Base-by-base conservation (phyloP, 805 yeast genomes). In the Hermanozyma aechmeae region DNA sequence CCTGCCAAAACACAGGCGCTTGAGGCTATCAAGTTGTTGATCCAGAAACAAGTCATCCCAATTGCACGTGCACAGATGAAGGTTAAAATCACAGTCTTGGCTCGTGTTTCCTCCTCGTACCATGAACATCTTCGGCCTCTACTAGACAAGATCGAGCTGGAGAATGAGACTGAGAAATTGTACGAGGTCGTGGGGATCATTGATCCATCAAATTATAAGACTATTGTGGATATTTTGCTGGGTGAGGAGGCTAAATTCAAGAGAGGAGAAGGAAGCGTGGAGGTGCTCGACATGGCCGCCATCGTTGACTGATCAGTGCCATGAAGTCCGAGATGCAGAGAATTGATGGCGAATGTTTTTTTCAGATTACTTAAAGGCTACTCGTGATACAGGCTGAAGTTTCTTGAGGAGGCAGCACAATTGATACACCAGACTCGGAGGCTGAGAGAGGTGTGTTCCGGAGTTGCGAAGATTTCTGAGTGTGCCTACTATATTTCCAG, bases 31-130 rank as follows among this genome's bases (percentile, higher is more conserved):
- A 81, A 74, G 47, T 50, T 80, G 28, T 60, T 92, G 28, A 78
- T 83, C 3, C 71, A 76, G 18, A 71, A 73, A 40, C 97, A 92
- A 53, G 61, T 86, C 18, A 79, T 92, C 16, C 97, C 97, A 7
- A 87, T 92, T 33, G 94, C 85, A 0, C 68, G 98, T 41, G 97
- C 97, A 0, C 79, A 79, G 45, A 92, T 92, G 98, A 77, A 84
- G 55, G 69, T 92, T 23, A 75, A 76, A 40, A 59, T 85, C n/a
- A 53, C 68, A 0, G 55, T 82, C 26, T 63, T 67, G 15, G 61
- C 68, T 6, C 71, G 78, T 38, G 75, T 71, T 4, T 70, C 71
- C 11, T 64, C 65, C 27, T 53, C 48, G 24, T 58, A 41, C 33
- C 53, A 48, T 4, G 52, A 42, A 24, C 52, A 56, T 20, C 47